Evolutionary conservation across 2,329 filamentous ascomycete species (phyloP), one percentile per base, ranked within the genome.

Genomic region (Colletotrichum lentis): DNA sequence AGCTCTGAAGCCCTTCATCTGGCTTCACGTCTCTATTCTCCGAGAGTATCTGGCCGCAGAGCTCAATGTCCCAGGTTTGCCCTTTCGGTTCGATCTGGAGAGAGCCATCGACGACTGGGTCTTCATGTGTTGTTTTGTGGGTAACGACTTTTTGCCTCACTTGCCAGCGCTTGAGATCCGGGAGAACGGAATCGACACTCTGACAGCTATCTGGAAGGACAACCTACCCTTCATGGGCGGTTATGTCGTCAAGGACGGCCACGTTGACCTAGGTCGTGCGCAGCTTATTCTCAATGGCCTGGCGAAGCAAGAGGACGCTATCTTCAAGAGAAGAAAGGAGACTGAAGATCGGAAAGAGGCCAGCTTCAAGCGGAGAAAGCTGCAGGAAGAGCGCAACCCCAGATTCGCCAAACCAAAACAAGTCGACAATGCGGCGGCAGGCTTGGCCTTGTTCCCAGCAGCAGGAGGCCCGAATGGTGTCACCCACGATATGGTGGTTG

Each of bases 71-170:
- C 90, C 93, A 20, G 87, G 89, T 64, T 87, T 97, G 72, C 90
- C 90, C 1, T 98, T 98, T 80, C 87, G 88, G 62, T 98, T 97
- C 79, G 94, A 99, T 77, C 84, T 99, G 52, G 96, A 99, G 80
- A 90, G 96, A 72, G 94, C 94, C 31, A 87, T 98, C 67, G 96
- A 98, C 79, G 95, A 98, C 77, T 98, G 95, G 96, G 93, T 98
- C 16, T 98, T 98, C 78, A 96, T 98, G 89, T 98, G 95, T 81
- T 98, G 96, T 82, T 98, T 98, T 77, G 95, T 98, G 64, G 95
- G 95, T 72, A 99, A 99, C 79, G 96, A 99, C 82, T 99, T 99
- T 81, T 82, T 99, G 73, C 96, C 96, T 58, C 96, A 99, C 84
- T 84, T 99, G 67, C 96, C 96, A n/a, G 97, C 95, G 74, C 85